phyloP scores from a whole-genome alignment of 2,329 filamentous ascomycete genomes.

The Neopestalotiopsis rosae region DNA sequence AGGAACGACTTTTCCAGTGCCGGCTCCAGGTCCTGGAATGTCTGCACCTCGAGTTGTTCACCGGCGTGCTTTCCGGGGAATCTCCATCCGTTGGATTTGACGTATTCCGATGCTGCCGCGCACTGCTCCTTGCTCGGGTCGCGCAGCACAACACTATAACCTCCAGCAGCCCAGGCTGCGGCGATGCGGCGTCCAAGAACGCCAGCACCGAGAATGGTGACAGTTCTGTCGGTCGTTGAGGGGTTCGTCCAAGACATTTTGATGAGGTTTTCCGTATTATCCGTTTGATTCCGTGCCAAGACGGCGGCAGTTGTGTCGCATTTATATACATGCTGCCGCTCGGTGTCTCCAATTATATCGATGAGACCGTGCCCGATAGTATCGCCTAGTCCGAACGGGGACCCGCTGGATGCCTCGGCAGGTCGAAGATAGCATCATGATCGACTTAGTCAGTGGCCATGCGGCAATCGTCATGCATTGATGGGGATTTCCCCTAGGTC shows the following conservation, averaged over 20 bases:
- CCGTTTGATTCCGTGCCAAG: neutral
- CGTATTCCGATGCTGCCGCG: conserved; percentile 43
- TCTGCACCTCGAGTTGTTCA: conserved; percentile 7
- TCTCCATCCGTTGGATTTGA: conserved; percentile 39
- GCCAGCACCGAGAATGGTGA: conserved; percentile 46
- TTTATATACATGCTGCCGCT: neutral
- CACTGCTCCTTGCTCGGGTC: conserved; percentile 46
- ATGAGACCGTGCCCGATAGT: conserved; percentile 7
- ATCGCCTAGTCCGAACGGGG: conserved; percentile 10
- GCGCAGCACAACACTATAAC: conserved; percentile 47
- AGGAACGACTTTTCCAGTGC: conserved; percentile 21
- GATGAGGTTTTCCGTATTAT: conserved; percentile 1
- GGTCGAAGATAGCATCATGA: neutral
- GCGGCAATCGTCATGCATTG: neutral
- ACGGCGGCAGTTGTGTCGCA: neutral
- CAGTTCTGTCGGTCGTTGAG: conserved; percentile 33
- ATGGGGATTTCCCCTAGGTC: neutral
- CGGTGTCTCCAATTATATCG: conserved; percentile 9
- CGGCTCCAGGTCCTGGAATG: conserved; percentile 16
- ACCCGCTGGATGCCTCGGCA: conserved; percentile 8
- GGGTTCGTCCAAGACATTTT: conserved; percentile 28
- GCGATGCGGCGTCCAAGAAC: conserved; percentile 49
- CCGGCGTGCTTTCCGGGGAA: conserved; percentile 28
- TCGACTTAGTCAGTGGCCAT: neutral
- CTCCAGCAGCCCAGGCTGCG: conserved; percentile 45